Base-by-base conservation (phyloP, 2,329 filamentous ascomycete species). In the Colletotrichum gigasporum region DNA sequence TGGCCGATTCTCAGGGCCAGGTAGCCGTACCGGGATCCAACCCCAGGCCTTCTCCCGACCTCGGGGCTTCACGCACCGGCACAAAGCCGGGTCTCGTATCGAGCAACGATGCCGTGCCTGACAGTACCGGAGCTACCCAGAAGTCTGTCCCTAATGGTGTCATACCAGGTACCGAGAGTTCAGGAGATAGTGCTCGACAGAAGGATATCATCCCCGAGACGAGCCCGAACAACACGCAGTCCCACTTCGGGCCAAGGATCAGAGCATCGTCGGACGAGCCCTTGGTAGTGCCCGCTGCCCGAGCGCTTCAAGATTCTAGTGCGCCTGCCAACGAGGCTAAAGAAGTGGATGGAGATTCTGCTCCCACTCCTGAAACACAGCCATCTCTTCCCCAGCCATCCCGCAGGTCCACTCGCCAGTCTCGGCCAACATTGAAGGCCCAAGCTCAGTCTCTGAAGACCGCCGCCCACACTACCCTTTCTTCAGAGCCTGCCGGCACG, bases 141-240 rank as follows among this genome's bases (percentile, higher is more conserved):
- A 65, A 30, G 48, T 48, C 59, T 16, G 30, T 35, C 28, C 14
- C 44, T 14, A 44, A 37, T 30, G 41, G 30, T 11, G 18, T 18
- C 16, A 28, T 39, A 30, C 53, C 47, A 18, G 51, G 30, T 16
- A 39, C 53, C 52, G 67, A 61, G 8, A 58, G 63, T n/a, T 64
- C 67, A 5, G 63, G 61, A 35, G 42, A 62, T 12, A 63, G 57
- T 35, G 63, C 63, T 11, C 63, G 57, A 12, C 63, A 16, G 1
- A 68, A 61, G 34, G 72, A 72, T 12, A 64, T 70, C 4, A 71
- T 75, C 18, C 75, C 72, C 0, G 74, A 74, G 47, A 75, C 74
- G 2, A 76, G 74, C 28, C 74, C 73, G 7, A 50, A 63, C 7
- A 67, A 65, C 10, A 65, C 66, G 5, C 68, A 68, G n/a, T 39